Percentiles rank a stretch among this genome's conserved stretches.
phyloP scores from a whole-genome alignment of 306 rosid genomes.

The Casuarina glauca region DNA sequence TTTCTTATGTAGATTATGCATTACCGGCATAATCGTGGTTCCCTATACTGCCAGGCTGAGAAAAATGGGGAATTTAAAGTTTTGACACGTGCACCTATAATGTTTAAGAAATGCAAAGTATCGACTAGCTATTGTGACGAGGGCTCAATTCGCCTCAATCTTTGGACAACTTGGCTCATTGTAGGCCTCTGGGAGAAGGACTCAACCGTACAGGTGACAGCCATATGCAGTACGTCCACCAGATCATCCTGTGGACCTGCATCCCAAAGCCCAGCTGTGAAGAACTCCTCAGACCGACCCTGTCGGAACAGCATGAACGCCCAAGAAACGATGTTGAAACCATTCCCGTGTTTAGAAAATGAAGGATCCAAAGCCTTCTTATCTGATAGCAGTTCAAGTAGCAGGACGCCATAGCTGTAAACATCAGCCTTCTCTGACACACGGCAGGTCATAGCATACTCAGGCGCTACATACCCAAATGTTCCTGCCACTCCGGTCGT shows the following conservation, averaged over 20 bases:
- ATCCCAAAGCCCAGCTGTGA: conserved; percentile 80
- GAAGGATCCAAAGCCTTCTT: conserved; percentile 93
- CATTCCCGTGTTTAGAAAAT: conserved; percentile 75
- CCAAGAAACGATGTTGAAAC: conserved; percentile 91
- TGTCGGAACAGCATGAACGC: conserved; percentile 79
- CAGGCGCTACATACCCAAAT: conserved; percentile 92
- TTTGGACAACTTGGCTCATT: conserved; percentile 80
- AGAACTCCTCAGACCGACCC: conserved; percentile 80
- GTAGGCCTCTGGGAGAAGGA: conserved; percentile 85
- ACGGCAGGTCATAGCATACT: conserved; percentile 94
- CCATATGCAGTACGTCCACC: conserved; percentile 76
- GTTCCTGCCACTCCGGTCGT: conserved; percentile 99
- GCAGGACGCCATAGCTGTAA: conserved; percentile 94
- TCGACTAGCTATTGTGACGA: conserved; percentile 59
- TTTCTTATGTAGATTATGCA: neutral
- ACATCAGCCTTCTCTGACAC: conserved; percentile 95
- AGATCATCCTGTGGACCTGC: conserved; percentile 74
- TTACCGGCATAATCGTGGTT: neutral
- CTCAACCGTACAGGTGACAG: conserved; percentile 82
- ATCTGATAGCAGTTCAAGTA: conserved; percentile 83
- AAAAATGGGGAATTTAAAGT: neutral
- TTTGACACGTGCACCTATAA: neutral
- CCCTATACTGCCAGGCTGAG: neutral
- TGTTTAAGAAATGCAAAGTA: neutral
- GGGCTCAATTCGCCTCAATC: conserved; percentile 88